Evolutionary conservation across 768 basidiomycete species (phyloP).

Genomic region (Leccinum pellstonianum): DNA sequence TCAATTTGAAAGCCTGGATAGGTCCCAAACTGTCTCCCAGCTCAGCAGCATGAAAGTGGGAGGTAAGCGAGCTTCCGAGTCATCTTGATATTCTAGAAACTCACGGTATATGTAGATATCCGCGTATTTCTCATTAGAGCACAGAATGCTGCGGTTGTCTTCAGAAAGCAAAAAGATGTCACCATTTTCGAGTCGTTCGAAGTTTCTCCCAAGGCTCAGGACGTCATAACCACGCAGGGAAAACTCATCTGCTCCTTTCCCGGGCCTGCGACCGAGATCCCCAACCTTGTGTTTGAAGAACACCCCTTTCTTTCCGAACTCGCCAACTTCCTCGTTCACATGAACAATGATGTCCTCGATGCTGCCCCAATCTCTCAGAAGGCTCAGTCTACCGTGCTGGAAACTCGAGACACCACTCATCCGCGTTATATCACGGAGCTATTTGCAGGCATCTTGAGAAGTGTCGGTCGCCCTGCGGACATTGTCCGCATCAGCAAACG

Average conservation of each 20-base stretch:
- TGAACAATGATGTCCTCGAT: constrained; percentile 32
- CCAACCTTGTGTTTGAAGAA: constrained; percentile 28
- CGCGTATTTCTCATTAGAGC: constrained; percentile 38
- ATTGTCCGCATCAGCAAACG: not conserved
- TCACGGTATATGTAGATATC: constrained; percentile 31
- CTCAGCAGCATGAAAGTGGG: constrained; percentile 8
- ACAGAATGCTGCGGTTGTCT: constrained; percentile 48
- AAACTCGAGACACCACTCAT: constrained; percentile 3
- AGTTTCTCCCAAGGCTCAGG: constrained; percentile 34
- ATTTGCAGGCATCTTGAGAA: not conserved
- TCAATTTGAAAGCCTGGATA: constrained; percentile 12
- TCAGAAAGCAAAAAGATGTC: constrained; percentile 27
- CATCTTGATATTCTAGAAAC: not conserved
- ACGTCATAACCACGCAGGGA: constrained; percentile 38
- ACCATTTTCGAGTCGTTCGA: constrained; percentile 46
- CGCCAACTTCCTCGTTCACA: constrained; percentile 36
- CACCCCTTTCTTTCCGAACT: constrained; percentile 35
- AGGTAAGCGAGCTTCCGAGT: constrained; percentile 3
- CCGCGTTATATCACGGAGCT: not conserved
- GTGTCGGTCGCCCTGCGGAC: not conserved
- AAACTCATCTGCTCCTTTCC: constrained; percentile 46
- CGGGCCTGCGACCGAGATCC: constrained; percentile 40
- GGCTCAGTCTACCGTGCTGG: constrained; percentile 5
- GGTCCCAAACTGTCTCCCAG: constrained; percentile 3
- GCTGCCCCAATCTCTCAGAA: constrained; percentile 13